Conservation (phyloP, 2,329 filamentous ascomycete genomes). For the Ustulina deusta region DNA sequence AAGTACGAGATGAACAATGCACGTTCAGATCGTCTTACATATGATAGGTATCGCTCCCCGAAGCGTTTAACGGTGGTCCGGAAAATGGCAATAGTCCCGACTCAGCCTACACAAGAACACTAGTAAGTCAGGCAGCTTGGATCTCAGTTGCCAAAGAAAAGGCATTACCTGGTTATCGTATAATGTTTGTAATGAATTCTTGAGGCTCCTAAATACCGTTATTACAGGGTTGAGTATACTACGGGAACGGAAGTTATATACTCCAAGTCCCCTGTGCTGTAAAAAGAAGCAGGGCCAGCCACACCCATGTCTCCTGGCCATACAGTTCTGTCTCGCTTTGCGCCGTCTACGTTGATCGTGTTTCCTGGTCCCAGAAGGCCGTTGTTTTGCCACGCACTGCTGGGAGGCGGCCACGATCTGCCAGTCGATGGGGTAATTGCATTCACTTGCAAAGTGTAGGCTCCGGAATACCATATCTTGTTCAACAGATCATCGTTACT, state of each 20-base stretch:
- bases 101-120: slow-evolving; percentile 34
- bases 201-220: slow-evolving; percentile 53
- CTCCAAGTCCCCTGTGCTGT: slow-evolving; percentile 61
- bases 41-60: slow-evolving; percentile 49
- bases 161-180: slow-evolving; percentile 52
- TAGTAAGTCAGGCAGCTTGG: slow-evolving; percentile 7
- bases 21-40: slow-evolving; percentile 44
- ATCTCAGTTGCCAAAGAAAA: not conserved
- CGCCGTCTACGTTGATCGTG: slow-evolving; percentile 59
- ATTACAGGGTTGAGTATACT: slow-evolving; percentile 21
- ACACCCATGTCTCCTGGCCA: slow-evolving; percentile 71
- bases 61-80: slow-evolving; percentile 44
- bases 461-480: slow-evolving; percentile 67
- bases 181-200: slow-evolving; percentile 57
- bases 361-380: slow-evolving; percentile 48
- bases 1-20: slow-evolving; percentile 17
- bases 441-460: slow-evolving; percentile 62
- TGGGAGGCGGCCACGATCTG: slow-evolving; percentile 48
- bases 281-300: slow-evolving; percentile 61
- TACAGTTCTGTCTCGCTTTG: slow-evolving; percentile 66
- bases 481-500: slow-evolving; percentile 64
- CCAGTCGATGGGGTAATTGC: slow-evolving; percentile 46
- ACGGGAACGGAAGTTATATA: slow-evolving; percentile 33
- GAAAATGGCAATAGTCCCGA: slow-evolving; percentile 47
- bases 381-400: slow-evolving; percentile 47